Conservation (phyloP, 2,329 filamentous ascomycete genomes). For the Phialocephala sp. region DNA sequence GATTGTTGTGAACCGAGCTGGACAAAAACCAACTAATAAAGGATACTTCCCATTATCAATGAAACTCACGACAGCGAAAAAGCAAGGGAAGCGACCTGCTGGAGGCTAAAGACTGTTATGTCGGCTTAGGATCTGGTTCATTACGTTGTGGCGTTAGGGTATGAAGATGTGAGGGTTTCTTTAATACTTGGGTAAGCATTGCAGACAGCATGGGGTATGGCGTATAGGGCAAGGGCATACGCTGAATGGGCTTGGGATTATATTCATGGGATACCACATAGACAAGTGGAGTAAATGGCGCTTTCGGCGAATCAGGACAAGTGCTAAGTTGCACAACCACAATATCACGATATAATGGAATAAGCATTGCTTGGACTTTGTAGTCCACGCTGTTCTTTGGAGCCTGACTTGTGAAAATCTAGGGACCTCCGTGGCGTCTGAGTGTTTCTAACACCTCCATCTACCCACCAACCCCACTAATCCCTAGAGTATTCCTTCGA, state of each 20-base stretch:
- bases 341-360: background rate
- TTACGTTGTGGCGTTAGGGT: background rate
- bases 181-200: background rate
- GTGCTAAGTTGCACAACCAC: background rate
- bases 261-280: slow-evolving; percentile 5
- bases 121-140: no score
- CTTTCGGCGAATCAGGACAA: background rate
- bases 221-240: background rate
- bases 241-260: background rate
- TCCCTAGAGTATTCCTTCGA: slow-evolving; percentile 62
- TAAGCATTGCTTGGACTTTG: background rate
- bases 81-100: slow-evolving; percentile 52
- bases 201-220: background rate
- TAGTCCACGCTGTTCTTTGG: no score
- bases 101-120: background rate
- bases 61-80: slow-evolving; percentile 64
- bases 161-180: background rate
- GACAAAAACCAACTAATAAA: slow-evolving; percentile 46
- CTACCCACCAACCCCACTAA: slow-evolving; percentile 7
- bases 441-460: background rate
- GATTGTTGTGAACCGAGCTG: slow-evolving; percentile 54
- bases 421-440: background rate
- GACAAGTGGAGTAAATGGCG: slow-evolving; percentile 3
- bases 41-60: slow-evolving; percentile 65
- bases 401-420: background rate